These are phyloP conservation scores for Penicillium concentricum DNA, from an alignment of 2,329 filamentous ascomycete species.

Conservation along the genomic window DNA sequence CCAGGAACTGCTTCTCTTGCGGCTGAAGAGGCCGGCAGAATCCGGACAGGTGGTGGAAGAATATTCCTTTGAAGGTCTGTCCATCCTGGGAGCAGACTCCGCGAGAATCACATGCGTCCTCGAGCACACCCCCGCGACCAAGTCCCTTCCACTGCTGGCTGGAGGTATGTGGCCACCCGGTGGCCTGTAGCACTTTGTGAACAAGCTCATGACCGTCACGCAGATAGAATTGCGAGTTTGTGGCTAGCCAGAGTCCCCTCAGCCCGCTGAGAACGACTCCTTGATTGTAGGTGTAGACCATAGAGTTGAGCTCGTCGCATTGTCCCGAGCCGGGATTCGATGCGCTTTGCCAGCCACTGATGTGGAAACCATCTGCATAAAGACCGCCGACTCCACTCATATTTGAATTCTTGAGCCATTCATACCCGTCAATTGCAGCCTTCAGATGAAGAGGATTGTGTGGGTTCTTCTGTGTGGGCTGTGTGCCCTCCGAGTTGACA, in stretches of 20 bases:
- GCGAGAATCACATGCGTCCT: slow-evolving; percentile 76
- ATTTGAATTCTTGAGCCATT: slow-evolving; percentile 74
- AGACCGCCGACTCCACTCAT: slow-evolving; percentile 77
- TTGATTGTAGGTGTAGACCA: slow-evolving; percentile 96
- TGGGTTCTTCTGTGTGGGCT: slow-evolving; percentile 34
- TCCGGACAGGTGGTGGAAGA: slow-evolving; percentile 79
- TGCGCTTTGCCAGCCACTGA: slow-evolving; percentile 61
- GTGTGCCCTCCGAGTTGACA: slow-evolving; percentile 21
- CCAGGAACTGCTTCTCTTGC: slow-evolving; percentile 47
- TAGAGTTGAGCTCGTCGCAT: slow-evolving; percentile 79
- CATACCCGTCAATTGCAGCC: slow-evolving; percentile 74
- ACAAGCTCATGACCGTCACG: slow-evolving; percentile 78
- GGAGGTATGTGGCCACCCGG: slow-evolving; percentile 62
- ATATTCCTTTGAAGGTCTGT: slow-evolving; percentile 93
- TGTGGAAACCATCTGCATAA: slow-evolving; percentile 86
- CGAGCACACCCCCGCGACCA: slow-evolving; percentile 75
- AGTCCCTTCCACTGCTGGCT: slow-evolving; percentile 66
- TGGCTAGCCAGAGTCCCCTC: slow-evolving; percentile 75
- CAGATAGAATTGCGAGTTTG: slow-evolving; percentile 69
- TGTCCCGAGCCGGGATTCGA: slow-evolving; percentile 63
- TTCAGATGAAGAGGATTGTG: slow-evolving; percentile 66
- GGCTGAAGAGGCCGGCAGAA: slow-evolving; percentile 70
- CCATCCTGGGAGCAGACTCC: slow-evolving; percentile 76
- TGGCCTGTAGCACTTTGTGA: slow-evolving; percentile 70
- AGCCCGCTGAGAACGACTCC: slow-evolving; percentile 83